Base-by-base conservation (phyloP, 768 basidiomycete species). In the Imleria badia region DNA sequence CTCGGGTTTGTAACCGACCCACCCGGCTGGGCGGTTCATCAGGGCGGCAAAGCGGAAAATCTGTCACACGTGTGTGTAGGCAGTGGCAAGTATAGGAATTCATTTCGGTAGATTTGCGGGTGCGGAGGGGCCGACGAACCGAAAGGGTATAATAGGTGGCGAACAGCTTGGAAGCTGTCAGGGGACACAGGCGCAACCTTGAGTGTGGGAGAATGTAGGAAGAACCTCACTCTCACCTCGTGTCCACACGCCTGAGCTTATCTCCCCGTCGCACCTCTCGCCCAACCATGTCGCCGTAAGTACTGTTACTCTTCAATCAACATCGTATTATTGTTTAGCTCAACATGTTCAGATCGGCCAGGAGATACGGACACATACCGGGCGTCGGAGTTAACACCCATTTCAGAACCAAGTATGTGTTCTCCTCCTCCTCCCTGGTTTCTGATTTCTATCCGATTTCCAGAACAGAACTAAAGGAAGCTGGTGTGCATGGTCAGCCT, bases 21-120 rank as follows among this genome's bases (percentile, higher is more conserved):
- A 46, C 38, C 31, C 17, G 12, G 34, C 41, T 14, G 15, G 33
- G 22, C 17, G 6, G 17, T 36, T 19, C 6, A 43, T 43, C 23
- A 30, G 44, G 56, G 54, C 19, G 15, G 15, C 38, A 56, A 19
- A n/a, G 38, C 51, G 38, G 43, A 20, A 19, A 15, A 14, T 17
- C 9, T 29, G 20, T 26, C 26, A 29, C 36, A 43, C 22, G 11
- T 38, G 20, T 26, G 26, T 29, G 20, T 26, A 26, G 26, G 26
- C 26, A 26, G 26, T 26, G 26, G 26, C 26, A 26, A 26, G 26
- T 26, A 26, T n/a, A 9, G 29, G 41, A 31, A 15, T 43, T 35
- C 31, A 52, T 55, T 35, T 55, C 54, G 51, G 53, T 34, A 6
- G 17, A 20, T 8, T 51, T 20, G 20, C 29, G 53, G 33, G 13